A percentile compares a stretch with the other conserved stretches of the same genome.
Evolutionary conservation across 2,329 filamentous ascomycete genomes (phyloP).

Genomic region (Colletotrichum abscissum): DNA sequence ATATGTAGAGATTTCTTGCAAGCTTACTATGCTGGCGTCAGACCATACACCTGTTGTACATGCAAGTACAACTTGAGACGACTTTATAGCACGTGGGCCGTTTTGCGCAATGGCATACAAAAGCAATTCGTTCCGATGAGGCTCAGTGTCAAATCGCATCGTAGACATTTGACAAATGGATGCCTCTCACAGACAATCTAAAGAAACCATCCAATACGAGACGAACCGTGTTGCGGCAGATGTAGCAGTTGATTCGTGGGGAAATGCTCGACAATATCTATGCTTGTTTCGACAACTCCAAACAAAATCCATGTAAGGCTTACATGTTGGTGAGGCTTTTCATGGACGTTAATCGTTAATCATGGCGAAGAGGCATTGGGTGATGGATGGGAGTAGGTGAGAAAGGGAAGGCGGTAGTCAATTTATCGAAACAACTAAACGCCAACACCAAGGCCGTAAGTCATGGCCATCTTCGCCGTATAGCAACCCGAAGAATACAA

Average conservation of each 20-base stretch:
- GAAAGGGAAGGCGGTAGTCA: too few relatives aligned
- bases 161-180: background rate
- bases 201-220: background rate
- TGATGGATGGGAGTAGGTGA: too few relatives aligned
- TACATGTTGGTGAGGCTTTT: too few relatives aligned
- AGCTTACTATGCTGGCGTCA: background rate
- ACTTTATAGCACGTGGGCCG: background rate
- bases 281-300: background rate
- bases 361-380: too few relatives aligned
- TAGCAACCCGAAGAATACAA: background rate
- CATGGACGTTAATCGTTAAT: too few relatives aligned
- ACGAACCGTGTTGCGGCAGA: background rate
- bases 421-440: background rate
- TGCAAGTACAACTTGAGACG: background rate
- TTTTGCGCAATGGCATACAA: background rate
- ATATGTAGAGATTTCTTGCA: background rate
- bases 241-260: background rate
- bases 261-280: background rate
- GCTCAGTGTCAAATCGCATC: background rate
- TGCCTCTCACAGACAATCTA: rapidly evolving
- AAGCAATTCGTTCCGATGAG: too few relatives aligned
- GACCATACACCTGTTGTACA: background rate
- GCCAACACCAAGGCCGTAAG: background rate
- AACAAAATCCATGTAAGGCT: background rate
- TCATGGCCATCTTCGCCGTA: background rate